Evolutionary conservation across 305 asterid species (phyloP).

Genomic region (Fraxinus sp.): DNA sequence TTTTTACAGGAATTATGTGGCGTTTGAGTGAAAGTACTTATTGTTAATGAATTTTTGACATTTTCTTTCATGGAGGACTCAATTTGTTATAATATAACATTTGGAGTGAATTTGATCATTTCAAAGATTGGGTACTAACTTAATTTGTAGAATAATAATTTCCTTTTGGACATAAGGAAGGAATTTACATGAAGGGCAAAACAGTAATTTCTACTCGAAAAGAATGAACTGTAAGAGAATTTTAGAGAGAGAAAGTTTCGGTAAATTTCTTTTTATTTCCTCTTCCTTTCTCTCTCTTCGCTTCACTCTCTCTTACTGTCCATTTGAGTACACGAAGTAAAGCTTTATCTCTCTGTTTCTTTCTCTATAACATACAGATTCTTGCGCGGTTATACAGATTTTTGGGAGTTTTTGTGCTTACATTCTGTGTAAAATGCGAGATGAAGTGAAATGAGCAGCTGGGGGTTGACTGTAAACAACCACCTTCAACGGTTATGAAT

Average conservation of each 20-base stretch:
- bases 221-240: conserved; percentile 45
- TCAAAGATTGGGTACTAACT: neutral
- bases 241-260: conserved; percentile 29
- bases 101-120: neutral
- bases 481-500: conserved; percentile 65
- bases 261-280: conserved; percentile 15
- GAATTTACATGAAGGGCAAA: conserved; percentile 20
- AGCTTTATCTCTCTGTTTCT: neutral
- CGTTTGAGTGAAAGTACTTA: neutral
- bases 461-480: conserved; percentile 38
- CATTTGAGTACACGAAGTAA: neutral
- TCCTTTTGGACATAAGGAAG: neutral
- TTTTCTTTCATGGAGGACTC: neutral
- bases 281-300: conserved; percentile 24
- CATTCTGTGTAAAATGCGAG: neutral
- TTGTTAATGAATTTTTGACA: neutral
- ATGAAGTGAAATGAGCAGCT: conserved; percentile 31
- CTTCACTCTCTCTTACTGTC: neutral
- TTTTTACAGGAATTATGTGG: neutral
- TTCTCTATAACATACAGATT: conserved; percentile 8
- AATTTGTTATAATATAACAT: neutral
- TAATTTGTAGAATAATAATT: neutral
- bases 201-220: conserved; percentile 20
- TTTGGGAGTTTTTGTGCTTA: conserved; percentile 4
- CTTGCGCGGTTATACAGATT: conserved; percentile 8